A percentile compares a stretch with the other conserved stretches of the same genome.
Conservation (phyloP, 768 basidiomycete species). For the Imleria badia region DNA sequence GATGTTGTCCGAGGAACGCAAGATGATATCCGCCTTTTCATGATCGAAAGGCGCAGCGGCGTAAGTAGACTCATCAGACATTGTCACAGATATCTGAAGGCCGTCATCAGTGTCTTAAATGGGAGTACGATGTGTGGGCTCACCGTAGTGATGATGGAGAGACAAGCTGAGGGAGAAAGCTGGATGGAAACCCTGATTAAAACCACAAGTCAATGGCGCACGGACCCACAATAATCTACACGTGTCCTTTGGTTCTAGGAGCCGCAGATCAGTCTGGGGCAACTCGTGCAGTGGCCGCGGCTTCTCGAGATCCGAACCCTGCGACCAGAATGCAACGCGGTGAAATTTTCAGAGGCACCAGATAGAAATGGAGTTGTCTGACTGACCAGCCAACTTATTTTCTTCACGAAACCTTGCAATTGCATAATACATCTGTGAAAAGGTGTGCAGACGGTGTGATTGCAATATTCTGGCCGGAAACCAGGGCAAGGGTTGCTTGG, state of each 20-base stretch:
- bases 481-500: too few species aligned
- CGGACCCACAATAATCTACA: not conserved
- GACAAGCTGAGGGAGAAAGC: too few species aligned
- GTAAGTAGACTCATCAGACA: not conserved
- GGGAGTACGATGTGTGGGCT: not conserved
- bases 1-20: too few species aligned
- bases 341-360: not conserved
- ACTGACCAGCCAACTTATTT: not conserved
- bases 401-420: too few species aligned
- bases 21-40: conserved; percentile 18
- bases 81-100: not conserved
- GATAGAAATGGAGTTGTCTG: not conserved
- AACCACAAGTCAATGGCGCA: not conserved
- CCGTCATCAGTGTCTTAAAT: not conserved
- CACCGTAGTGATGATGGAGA: not conserved
- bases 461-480: too few species aligned
- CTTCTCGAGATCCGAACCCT: not conserved
- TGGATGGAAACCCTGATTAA: not conserved
- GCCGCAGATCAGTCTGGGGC: not conserved
- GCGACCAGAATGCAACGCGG: not conserved
- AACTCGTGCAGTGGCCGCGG: not conserved
- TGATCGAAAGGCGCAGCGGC: conserved; percentile 19
- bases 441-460: too few species aligned
- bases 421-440: too few species aligned
- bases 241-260: not conserved